Evolutionary conservation across 169 alveolate species (phyloP).

Genomic region (Plasmodium coatneyi): DNA sequence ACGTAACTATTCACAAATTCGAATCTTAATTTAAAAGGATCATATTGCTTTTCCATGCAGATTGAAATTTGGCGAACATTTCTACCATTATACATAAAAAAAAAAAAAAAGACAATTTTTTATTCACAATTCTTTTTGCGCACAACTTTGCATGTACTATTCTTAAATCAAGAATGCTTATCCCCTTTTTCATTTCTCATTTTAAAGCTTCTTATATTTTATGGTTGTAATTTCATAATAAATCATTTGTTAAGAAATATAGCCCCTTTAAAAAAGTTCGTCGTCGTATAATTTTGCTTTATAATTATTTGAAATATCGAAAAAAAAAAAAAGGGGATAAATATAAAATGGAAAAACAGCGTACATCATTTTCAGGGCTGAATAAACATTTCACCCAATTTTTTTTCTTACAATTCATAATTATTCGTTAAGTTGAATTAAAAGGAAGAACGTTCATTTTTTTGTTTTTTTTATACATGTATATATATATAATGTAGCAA

Average conservation of each 20-base stretch:
- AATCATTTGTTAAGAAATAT: neutral
- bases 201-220: neutral
- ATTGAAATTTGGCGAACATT: neutral
- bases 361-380: neutral
- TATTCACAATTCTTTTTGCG: neutral
- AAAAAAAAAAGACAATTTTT: neutral
- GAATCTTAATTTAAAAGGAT: neutral
- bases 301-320: neutral
- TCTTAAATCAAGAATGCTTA: neutral
- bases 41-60: neutral
- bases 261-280: neutral
- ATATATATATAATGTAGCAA: neutral
- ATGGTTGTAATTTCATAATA: neutral
- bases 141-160: neutral
- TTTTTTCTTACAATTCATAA: neutral
- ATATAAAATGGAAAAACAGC: neutral
- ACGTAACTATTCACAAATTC: neutral
- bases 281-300: neutral
- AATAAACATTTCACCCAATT: neutral
- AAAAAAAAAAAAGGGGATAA: neutral
- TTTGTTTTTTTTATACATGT: neutral
- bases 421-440: neutral
- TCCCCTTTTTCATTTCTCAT: neutral
- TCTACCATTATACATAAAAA: neutral
- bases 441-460: neutral